A percentile compares a stretch with the other conserved stretches of the same genome.
phyloP scores from a whole-genome alignment of 805 yeast species.

The Pichia kluyveri region DNA sequence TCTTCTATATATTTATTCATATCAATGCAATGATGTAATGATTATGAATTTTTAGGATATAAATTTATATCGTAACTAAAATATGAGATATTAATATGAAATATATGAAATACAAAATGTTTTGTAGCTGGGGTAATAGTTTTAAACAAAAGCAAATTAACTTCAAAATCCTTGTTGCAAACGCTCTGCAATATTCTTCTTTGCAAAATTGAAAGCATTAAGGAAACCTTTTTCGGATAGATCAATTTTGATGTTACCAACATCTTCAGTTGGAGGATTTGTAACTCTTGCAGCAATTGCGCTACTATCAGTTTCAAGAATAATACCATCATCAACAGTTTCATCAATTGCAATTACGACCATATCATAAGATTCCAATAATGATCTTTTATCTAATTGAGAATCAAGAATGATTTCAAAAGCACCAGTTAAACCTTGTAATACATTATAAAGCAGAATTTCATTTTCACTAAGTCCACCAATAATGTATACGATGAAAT shows the following conservation, averaged over 20 bases:
- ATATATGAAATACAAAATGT: too few species aligned
- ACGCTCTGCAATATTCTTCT: conserved; percentile 46
- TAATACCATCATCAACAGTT: conserved; percentile 86
- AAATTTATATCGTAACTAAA: too few species aligned
- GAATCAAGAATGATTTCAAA: conserved; percentile 64
- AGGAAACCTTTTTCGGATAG: conserved; percentile 66
- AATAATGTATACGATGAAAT: conserved; percentile 60
- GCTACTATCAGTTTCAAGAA: conserved; percentile 82
- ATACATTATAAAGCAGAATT: conserved; percentile 61
- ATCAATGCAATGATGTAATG: too few species aligned
- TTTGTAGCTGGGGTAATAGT: too few species aligned
- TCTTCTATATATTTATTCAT: too few species aligned
- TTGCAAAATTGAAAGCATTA: conserved; percentile 84
- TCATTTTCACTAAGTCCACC: conserved; percentile 83
- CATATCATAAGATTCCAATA: conserved; percentile 79
- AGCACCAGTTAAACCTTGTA: conserved; percentile 73
- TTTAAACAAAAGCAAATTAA: too few species aligned
- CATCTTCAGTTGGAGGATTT: conserved; percentile 69
- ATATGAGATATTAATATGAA: too few species aligned
- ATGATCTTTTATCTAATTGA: conserved; percentile 67
- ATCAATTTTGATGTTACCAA: conserved; percentile 50
- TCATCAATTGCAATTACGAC: conserved; percentile 85
- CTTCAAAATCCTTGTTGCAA: conserved; percentile 30
- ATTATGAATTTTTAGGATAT: too few species aligned
- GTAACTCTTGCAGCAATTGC: conserved; percentile 87